Evolutionary conservation across 352 stramenopile species (phyloP).

Genomic region (Globisporangium yorkense): DNA sequence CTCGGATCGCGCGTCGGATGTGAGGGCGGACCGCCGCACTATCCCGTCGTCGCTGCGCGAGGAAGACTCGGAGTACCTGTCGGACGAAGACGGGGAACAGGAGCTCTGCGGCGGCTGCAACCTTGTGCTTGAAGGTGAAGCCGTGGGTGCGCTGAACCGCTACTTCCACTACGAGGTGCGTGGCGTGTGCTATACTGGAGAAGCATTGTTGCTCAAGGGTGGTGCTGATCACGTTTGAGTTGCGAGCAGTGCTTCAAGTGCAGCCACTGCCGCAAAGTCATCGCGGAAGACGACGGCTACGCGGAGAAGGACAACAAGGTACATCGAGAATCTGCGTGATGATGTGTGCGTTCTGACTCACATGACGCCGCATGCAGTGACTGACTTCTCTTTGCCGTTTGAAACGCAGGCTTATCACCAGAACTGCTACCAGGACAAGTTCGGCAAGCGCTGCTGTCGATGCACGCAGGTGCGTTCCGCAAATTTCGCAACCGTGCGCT

Average conservation of each 20-base stretch:
- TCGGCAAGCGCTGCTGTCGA: constrained; percentile 75
- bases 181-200: neutral
- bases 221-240: neutral
- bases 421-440: constrained; percentile 69
- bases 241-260: constrained; percentile 70
- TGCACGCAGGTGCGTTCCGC: constrained; percentile 47
- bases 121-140: constrained; percentile 69
- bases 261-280: constrained; percentile 61
- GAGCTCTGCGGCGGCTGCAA: constrained; percentile 68
- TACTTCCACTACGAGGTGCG: constrained; percentile 79
- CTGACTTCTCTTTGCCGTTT: neutral
- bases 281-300: constrained; percentile 75
- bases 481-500: neutral
- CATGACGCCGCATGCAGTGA: neutral
- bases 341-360: neutral
- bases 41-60: constrained; percentile 13
- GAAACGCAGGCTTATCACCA: constrained; percentile 61
- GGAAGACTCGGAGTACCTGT: constrained; percentile 40
- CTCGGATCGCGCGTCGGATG: constrained; percentile 30
- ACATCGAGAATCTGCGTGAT: constrained; percentile 5
- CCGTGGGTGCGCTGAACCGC: constrained; percentile 69
- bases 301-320: constrained; percentile 78
- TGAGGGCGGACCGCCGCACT: constrained; percentile 2
- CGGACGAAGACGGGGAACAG: constrained; percentile 64
- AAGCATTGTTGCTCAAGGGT: neutral